A percentile compares a stretch with the other conserved stretches of the same genome.
Conservation (phyloP, 768 basidiomycete genomes). For the Hericium rajendrae region DNA sequence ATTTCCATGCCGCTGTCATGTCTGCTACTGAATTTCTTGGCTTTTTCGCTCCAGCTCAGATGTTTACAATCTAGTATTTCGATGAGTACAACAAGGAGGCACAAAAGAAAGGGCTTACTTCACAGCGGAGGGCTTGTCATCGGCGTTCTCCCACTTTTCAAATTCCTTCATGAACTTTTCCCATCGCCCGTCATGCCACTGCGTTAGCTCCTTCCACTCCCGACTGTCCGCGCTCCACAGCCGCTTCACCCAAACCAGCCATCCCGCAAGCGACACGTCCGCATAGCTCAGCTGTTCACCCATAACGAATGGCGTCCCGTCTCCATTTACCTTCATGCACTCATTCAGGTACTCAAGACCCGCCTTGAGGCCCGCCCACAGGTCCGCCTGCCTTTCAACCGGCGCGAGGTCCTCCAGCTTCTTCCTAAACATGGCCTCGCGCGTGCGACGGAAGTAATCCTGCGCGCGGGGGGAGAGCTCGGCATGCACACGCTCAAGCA, state of each 20-base stretch:
- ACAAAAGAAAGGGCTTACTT: no score
- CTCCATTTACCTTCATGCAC: background rate
- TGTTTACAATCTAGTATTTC: no score
- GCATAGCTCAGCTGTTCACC: background rate
- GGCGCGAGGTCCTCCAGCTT: background rate
- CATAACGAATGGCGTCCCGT: background rate
- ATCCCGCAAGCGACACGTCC: background rate
- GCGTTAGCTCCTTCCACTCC: background rate
- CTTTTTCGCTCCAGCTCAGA: no score
- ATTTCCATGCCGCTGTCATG: no score
- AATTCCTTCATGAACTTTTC: background rate
- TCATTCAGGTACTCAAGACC: background rate
- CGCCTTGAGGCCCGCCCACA: background rate
- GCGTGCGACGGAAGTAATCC: background rate
- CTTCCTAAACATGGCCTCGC: background rate
- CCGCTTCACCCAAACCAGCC: conserved; percentile 3
- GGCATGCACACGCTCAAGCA: background rate
- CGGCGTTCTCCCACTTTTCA: background rate
- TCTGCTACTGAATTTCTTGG: no score
- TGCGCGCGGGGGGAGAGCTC: background rate
- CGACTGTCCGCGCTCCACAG: background rate
- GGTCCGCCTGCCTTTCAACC: background rate
- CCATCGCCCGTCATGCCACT: background rate
- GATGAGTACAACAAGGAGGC: no score
- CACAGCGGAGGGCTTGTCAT: background rate